phyloP scores from a whole-genome alignment of 2,329 filamentous ascomycete species.

The Fusarium pilosicola region DNA sequence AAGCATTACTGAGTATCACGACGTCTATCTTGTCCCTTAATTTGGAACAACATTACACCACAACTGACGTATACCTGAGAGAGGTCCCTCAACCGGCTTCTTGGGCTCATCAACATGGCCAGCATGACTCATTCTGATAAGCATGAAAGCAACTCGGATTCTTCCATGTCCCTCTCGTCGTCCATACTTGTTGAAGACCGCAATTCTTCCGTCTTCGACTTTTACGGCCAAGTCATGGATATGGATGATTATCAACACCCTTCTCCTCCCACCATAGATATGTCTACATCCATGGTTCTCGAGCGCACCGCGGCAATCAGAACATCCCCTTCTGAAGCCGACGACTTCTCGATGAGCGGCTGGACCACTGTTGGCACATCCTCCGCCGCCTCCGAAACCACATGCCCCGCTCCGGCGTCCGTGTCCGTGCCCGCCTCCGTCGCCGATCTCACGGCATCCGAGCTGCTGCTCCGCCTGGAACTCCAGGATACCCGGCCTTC shows the following conservation, averaged over 20 bases:
- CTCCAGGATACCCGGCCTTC: slow-evolving; percentile 17
- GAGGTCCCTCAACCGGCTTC: not conserved
- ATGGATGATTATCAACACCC: slow-evolving; percentile 2
- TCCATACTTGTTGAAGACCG: slow-evolving; percentile 17
- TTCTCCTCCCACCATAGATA: slow-evolving; percentile 8
- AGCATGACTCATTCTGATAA: slow-evolving; percentile 8
- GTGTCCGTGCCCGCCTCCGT: slow-evolving; percentile 13
- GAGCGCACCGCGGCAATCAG: slow-evolving; percentile 14
- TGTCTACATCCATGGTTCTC: slow-evolving; percentile 13
- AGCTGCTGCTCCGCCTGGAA: slow-evolving; percentile 15
- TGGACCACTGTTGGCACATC: slow-evolving; percentile 25
- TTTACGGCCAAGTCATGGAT: not conserved
- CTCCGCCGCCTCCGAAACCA: slow-evolving; percentile 18
- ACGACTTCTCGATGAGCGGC: slow-evolving; percentile 20
- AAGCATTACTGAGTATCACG: not conserved
- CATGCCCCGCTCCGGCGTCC: slow-evolving; percentile 28
- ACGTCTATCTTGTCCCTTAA: not conserved
- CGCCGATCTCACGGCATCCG: slow-evolving; percentile 23
- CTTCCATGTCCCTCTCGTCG: slow-evolving; percentile 14
- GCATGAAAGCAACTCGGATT: not conserved
- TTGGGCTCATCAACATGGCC: not conserved
- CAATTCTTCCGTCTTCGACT: slow-evolving; percentile 1
- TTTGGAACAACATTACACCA: slow-evolving; percentile 6
- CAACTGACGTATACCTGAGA: not conserved
- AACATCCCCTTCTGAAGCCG: not conserved